A percentile compares a stretch with the other conserved stretches of the same genome.
Evolutionary conservation across 768 basidiomycete genomes (phyloP).

Genomic region (Hebeloma cylindrosporum): DNA sequence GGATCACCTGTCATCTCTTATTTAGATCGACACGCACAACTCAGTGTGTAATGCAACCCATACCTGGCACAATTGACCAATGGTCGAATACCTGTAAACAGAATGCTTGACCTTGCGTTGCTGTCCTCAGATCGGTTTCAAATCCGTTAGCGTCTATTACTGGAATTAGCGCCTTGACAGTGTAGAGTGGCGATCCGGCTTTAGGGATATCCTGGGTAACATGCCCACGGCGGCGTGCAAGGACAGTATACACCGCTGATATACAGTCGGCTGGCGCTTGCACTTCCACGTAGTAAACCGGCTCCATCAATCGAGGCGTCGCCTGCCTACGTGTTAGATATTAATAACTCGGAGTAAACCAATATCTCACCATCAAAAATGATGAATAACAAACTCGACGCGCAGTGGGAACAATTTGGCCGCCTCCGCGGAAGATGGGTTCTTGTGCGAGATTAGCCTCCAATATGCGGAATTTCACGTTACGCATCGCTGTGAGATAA

Average conservation of each 20-base stretch:
- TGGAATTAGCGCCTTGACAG: constrained; percentile 96
- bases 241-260: constrained; percentile 96
- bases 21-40: constrained; percentile 19
- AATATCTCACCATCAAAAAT: constrained; percentile 84
- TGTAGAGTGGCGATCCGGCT: constrained; percentile 96
- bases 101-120: constrained; percentile 99
- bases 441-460: constrained; percentile 92
- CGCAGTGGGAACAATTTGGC: constrained; percentile 99
- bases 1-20: constrained; percentile 73
- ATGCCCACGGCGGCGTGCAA: constrained; percentile 98
- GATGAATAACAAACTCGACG: constrained; percentile 98
- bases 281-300: constrained; percentile 99
- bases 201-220: constrained; percentile 98
- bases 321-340: constrained; percentile 52
- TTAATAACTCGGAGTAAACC: constrained; percentile 11
- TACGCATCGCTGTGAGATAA: constrained; percentile 78
- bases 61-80: constrained; percentile 98
- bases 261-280: constrained; percentile 99
- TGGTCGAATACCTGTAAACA: constrained; percentile 97
- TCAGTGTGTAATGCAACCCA: constrained; percentile 32
- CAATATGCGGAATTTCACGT: constrained; percentile 95
- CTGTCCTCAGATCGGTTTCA: constrained; percentile 95
- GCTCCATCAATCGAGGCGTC: constrained; percentile 93
- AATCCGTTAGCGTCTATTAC: constrained; percentile 99
- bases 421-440: constrained; percentile 96